Evolutionary conservation across 495 filamentous ascomycete genomes (phyloP), one percentile per base, ranked within the genome.

Genomic region (Neurospora sp.): DNA sequence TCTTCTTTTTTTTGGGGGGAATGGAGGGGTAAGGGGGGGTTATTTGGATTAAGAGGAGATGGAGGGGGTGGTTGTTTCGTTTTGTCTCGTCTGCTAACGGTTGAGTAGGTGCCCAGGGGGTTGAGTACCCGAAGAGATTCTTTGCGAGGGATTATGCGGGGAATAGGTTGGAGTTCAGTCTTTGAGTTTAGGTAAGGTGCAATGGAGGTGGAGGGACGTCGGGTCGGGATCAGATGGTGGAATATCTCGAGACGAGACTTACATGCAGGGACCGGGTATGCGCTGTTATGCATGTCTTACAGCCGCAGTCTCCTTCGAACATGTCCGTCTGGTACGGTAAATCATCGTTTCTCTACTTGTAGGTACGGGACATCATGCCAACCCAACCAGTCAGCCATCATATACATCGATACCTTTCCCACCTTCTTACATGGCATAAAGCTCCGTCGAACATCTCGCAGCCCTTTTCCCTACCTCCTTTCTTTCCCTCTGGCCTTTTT

Each of bases 131-230:
- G 2, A 82, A 78, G 39, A 81, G 89, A 23, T 91, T 91, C 80
- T 91, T 91, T 79, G 89, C 88, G 1, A 82, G 89, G 71, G 89
- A 91, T 75, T 91, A 83, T 83, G 88, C 87, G 7, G 89, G 89
- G 9, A 91, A 91, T 78, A 75, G 85, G 72, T 78, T 91, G 54
- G 89, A 91, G 78, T 91, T 90, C 77, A 88, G 83, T 70, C 73
- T 89, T 70, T 91, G 62, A 73, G n/a, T n/a, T 46, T 7, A 11
- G 12, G 49, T 16, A 12, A 60, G 49, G 49, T 35, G 12, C 6
- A 18, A 62, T 35, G 54, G 54, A 35, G 14, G 27, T 35, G 6
- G 12, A 62, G 1, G 54, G 54, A 60, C 23, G 11, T 16, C 23
- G 6, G 54, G 11, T 16, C 23, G 6, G 54, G 46, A 12, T 54